Conservation (phyloP, 495 filamentous ascomycete species). For the Penicillium diatomitis region DNA sequence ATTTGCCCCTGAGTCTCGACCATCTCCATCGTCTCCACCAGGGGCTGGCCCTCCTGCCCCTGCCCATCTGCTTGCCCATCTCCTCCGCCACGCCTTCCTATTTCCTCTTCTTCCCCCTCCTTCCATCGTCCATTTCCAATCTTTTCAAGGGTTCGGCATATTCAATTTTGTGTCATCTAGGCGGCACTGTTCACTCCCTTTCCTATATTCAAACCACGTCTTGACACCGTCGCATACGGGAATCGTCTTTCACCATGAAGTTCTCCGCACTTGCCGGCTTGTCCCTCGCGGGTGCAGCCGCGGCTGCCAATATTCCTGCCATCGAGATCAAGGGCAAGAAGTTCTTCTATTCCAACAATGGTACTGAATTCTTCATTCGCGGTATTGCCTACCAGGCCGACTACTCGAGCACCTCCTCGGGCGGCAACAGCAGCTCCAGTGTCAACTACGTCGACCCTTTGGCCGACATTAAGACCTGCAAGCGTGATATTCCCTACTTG, state of each 20-base stretch:
- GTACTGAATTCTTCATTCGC: conserved; percentile 80
- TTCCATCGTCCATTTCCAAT: no score
- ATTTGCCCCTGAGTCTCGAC: no score
- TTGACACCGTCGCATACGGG: no score
- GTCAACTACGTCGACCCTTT: conserved; percentile 58
- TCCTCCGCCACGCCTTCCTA: no score
- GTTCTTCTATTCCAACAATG: conserved; percentile 72
- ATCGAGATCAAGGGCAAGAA: conserved; percentile 51
- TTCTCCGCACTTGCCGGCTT: conserved; percentile 40
- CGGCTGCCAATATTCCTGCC: conserved; percentile 48
- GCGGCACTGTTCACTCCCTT: no score
- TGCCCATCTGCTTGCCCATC: no score
- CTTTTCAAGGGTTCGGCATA: no score
- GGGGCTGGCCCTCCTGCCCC: no score
- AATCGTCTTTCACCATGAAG: conserved; percentile 28
- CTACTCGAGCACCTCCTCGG: conserved; percentile 35
- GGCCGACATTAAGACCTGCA: conserved; percentile 57
- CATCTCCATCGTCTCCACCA: no score
- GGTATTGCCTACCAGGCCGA: conserved; percentile 83
- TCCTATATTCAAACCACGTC: no score
- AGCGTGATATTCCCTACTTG: conserved; percentile 79
- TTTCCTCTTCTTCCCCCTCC: no score
- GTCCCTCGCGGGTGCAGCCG: conserved; percentile 41
- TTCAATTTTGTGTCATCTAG: no score
- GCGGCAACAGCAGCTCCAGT: conserved; percentile 18